Conservation (phyloP, 2,329 filamentous ascomycete genomes). For the Verticillium longisporum region DNA sequence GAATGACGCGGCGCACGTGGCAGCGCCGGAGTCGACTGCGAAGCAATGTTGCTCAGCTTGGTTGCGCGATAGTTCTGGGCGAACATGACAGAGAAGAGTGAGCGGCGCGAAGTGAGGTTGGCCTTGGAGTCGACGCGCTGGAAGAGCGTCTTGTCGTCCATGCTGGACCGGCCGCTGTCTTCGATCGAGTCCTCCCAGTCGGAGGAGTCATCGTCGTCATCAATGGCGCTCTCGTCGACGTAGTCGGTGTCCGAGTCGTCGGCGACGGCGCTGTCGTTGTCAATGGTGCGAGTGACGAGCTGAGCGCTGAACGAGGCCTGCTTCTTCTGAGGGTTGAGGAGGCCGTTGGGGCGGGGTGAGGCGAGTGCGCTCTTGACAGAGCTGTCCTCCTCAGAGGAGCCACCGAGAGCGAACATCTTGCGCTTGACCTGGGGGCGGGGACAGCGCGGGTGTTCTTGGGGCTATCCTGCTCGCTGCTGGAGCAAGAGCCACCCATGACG, state of each 20-base stretch:
- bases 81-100: conserved; percentile 84
- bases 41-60: conserved; percentile 61
- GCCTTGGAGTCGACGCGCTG: conserved; percentile 83
- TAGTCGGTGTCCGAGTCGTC: conserved; percentile 57
- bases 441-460: conserved; percentile 33
- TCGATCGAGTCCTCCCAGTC: conserved; percentile 64
- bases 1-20: conserved; percentile 49
- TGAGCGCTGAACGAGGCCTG: conserved; percentile 76
- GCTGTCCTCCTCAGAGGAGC: conserved; percentile 69
- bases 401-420: conserved; percentile 46
- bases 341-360: conserved; percentile 33
- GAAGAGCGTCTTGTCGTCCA: conserved; percentile 76
- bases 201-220: conserved; percentile 58
- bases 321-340: conserved; percentile 55
- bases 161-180: conserved; percentile 75
- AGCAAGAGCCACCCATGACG: conserved; percentile 72
- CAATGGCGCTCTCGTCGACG: conserved; percentile 77
- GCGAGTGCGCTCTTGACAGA: conserved; percentile 56
- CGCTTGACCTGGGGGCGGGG: conserved; percentile 20
- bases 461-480: conserved; percentile 55
- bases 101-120: conserved; percentile 78
- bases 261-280: conserved; percentile 39
- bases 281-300: conserved; percentile 60
- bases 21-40: conserved; percentile 64
- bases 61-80: conserved; percentile 66